Base-by-base conservation (phyloP, 768 basidiomycete genomes). In the Phlegmacium glaucopus region DNA sequence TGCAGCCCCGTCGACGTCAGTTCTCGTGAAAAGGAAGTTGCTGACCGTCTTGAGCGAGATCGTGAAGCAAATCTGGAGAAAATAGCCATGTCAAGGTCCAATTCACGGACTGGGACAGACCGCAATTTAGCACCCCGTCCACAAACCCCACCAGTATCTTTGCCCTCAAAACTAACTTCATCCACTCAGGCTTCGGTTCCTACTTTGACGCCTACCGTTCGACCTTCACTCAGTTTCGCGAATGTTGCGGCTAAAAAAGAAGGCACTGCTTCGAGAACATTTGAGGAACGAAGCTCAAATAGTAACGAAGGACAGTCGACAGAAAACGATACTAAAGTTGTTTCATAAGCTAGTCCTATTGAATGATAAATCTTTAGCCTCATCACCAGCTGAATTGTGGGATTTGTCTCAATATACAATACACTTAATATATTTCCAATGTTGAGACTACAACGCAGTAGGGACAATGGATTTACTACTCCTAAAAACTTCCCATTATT, bases 1-100 rank as follows among this genome's bases (percentile, higher is more conserved):
- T n/a, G 32, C 45, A 90, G 88, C 57, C 93, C 95, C 10, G 87
- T 97, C 16, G 94, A 98, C 62, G 83, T 87, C 13, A 73, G 85
- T 28, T 71, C 77, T 0, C 79, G 81, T 44, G 94, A 97, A 59
- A 84, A 80, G 46, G 85, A 82, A 61, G 81, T 92, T 8, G 67
- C 80, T 26, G 80, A 88, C 39, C 82, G 84, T 26, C 63, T 91
- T 32, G 83, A 87, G 55, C 79, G 78, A 52, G 85, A 87, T 22
- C 77, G 80, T 64, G 63, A 83, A 72, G 71, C 76, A 62, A 51
- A 72, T 62, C 69, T 82, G 68, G 72, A 81, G 42, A 67, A 78
- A 56, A 50, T 75, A 49, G 52, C 75, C 52, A 76, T 80, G 71
- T 79, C 77, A 16, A 72, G 79, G 39, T 74, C 76, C 1, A 79